Base-by-base conservation (phyloP, 805 yeast species). In the Yarrowia sp. region DNA sequence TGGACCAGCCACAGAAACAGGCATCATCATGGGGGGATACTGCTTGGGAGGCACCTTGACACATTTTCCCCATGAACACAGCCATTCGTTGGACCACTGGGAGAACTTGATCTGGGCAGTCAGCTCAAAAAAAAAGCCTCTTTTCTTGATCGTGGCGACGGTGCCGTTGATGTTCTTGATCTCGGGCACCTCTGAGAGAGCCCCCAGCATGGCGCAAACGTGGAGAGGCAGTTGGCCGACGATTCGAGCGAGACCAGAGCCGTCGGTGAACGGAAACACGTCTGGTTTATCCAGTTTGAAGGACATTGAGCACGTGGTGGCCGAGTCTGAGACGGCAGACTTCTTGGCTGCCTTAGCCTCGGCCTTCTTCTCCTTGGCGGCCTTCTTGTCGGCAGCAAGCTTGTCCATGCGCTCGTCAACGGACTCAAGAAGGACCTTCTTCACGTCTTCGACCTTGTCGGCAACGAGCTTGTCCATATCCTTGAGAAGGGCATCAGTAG, bases 261-360 rank as follows among this genome's bases (percentile, higher is more conserved):
- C 67, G 26, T 63, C 67, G 5, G 67, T 63, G 40, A 63, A 11
- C n/a, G 67, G 67, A n/a, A 45, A 59, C 10, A 42, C 65, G 7
- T 26, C 41, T 5, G 12, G 14, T 8, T 43, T 35, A 0, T 16
- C 42, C 15, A 59, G 65, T 15, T 59, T 59, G 65, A 59, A 59
- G 10, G 65, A 59, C 65, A 59, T 56, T 1, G 63, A 56, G 36
- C 63, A 42, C 15, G 61, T 19, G 40, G 45, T 14, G 12, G 61
- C 12, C 7, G 48, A 40, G 35, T 1, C 32, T n/a, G 46, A 36
- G 10, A 11, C 12, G 12, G 32, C 32, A 26, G 32, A 0, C 32
- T 26, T 26, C 32, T 26, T 26, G 32, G 32, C 32, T 2, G 32
- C 32, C 32, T 26, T 26, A 3, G 32, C 32, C 9, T 36, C 22